Percentiles rank a stretch among this genome's conserved stretches.
These are phyloP conservation scores for Tricholoma sp. DNA, from an alignment of 768 basidiomycete species.

Conservation along the genomic window DNA sequence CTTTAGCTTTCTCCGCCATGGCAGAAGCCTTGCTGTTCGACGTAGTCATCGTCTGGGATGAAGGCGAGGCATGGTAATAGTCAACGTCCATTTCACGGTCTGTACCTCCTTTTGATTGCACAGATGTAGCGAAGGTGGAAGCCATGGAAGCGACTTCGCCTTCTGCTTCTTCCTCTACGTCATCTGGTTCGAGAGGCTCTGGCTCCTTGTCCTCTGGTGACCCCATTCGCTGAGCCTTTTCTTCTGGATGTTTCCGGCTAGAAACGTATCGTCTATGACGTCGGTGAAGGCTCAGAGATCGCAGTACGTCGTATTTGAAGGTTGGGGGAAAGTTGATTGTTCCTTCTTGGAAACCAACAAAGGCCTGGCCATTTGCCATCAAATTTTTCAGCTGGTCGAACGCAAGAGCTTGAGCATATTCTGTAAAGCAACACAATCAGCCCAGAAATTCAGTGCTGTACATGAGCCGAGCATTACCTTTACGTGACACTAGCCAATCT, in stretches of 20 bases:
- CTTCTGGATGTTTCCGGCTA: slow-evolving; percentile 29
- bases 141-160: slow-evolving; percentile 46
- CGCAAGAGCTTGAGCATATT: slow-evolving; percentile 79
- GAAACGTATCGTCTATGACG: slow-evolving; percentile 31
- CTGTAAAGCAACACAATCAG: slow-evolving; percentile 28
- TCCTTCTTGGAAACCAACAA: slow-evolving; percentile 77
- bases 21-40: slow-evolving; percentile 32
- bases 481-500: slow-evolving; percentile 86
- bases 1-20: slow-evolving; percentile 42
- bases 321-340: slow-evolving; percentile 86
- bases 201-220: slow-evolving; percentile 37
- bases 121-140: slow-evolving; percentile 48
- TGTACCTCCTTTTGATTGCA: slow-evolving; percentile 32
- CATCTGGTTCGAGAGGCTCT: slow-evolving; percentile 35
- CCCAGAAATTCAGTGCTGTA: not conserved
- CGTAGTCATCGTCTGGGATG: slow-evolving; percentile 22
- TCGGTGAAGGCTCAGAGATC: slow-evolving; percentile 48
- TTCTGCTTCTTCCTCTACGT: slow-evolving; percentile 35
- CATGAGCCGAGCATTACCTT: slow-evolving; percentile 41
- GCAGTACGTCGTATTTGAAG: slow-evolving; percentile 86
- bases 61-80: slow-evolving; percentile 26
- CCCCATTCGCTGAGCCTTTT: slow-evolving; percentile 23
- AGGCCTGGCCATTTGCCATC: slow-evolving; percentile 66
- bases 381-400: slow-evolving; percentile 84
- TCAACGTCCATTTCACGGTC: slow-evolving; percentile 33